Evolutionary conservation across 495 filamentous ascomycete species (phyloP), one percentile per base, ranked within the genome.

Genomic region (Daldinia loculata): DNA sequence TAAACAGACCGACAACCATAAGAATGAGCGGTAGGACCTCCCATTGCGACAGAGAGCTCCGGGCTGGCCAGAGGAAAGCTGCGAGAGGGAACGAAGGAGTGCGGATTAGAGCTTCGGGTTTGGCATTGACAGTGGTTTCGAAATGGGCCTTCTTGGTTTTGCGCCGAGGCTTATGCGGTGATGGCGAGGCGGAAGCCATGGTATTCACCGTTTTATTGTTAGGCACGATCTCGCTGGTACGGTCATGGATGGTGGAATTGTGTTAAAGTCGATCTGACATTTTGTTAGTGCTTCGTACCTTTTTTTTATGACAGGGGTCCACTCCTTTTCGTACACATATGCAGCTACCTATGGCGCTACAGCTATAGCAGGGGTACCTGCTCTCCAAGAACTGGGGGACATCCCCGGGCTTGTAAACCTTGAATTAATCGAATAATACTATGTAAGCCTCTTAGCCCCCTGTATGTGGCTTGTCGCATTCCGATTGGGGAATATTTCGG

Each of bases 1-100:
- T 84, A 78, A 97, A 97, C 22, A 99, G 87, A 62, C 94, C 92
- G n/a, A 89, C 93, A 14, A 85, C 86, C 92, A 98, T 97, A 32
- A 98, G 80, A 4, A 96, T 90, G 62, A 95, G 80, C 0, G 95
- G 93, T 14, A 99, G 82, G 14, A 93, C 85, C 67, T 97, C 87
- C 96, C 95, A 99, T 93, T 95, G 92, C 26, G 95, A 97, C 17
- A 90, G 87, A 11, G 88, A 87, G 61, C 90, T 90, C 36, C 93
- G 88, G 26, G 94, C 91, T 41, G 94, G 93, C 92, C 95, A 97
- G 32, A 98, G 86, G 73, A 98, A 92, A 19, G 93, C 90, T 19
- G 92, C 95, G 7, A 99, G 85, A 4, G 95, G 95, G 74, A 97
- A 98, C 4, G 91, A 76, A 11, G 86, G 86, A 14, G 77, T 75